A percentile compares a stretch with the other conserved stretches of the same genome.
Evolutionary conservation across 306 rosid species (phyloP).

Genomic region (Quercus mongolica): DNA sequence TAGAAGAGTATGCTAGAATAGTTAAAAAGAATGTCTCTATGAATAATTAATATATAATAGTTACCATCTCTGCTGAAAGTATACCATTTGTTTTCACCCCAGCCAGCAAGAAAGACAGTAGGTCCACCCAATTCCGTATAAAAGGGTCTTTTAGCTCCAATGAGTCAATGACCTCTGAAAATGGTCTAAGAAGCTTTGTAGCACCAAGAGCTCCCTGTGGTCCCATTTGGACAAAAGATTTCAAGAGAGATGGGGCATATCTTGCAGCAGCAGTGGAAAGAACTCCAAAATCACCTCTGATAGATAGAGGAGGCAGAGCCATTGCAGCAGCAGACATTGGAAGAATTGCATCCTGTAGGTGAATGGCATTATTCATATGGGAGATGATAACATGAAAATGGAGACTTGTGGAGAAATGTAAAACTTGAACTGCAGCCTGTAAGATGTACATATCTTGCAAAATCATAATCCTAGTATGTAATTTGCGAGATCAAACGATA

Average conservation of each 20-base stretch:
- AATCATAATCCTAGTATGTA: neutral
- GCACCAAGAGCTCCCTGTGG: slow-evolving; percentile 84
- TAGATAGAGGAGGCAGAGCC: slow-evolving; percentile 92
- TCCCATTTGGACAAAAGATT: slow-evolving; percentile 80
- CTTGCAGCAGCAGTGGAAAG: slow-evolving; percentile 88
- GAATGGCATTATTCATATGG: slow-evolving; percentile 24
- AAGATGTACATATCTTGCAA: neutral
- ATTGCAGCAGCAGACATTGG: slow-evolving; percentile 86
- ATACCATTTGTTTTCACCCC: slow-evolving; percentile 79
- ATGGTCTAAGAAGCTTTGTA: slow-evolving; percentile 78
- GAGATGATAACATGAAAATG: neutral
- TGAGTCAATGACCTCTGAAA: slow-evolving; percentile 78
- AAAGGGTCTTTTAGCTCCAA: slow-evolving; percentile 75
- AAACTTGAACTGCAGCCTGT: too few species aligned
- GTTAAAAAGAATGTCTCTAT: neutral
- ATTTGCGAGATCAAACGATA: neutral
- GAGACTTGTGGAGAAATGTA: neutral
- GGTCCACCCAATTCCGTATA: slow-evolving; percentile 82
- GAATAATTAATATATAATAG: slow-evolving; percentile 10
- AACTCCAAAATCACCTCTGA: slow-evolving; percentile 85
- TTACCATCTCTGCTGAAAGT: slow-evolving; percentile 95
- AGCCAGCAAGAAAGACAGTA: slow-evolving; percentile 89
- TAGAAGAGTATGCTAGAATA: neutral
- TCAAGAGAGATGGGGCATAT: slow-evolving; percentile 80
- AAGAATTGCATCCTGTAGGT: slow-evolving; percentile 75